A percentile compares a stretch with the other conserved stretches of the same genome.
Evolutionary conservation across 805 yeast species (phyloP).

Genomic region (Candida quercuum): DNA sequence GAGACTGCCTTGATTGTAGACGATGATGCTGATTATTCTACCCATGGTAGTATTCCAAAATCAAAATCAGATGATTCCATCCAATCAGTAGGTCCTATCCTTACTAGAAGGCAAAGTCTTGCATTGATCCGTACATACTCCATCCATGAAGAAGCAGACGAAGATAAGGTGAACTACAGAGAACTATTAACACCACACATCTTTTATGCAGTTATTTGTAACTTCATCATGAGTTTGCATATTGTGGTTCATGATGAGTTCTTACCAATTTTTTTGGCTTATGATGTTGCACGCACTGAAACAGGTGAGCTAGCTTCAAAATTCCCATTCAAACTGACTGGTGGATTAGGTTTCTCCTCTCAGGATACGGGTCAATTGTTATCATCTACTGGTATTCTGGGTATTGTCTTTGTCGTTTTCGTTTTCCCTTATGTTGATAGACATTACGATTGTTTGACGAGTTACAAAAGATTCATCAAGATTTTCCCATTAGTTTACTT

Average conservation of each 20-base stretch:
- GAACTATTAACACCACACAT: conserved; percentile 26
- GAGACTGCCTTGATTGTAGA: conserved; percentile 14
- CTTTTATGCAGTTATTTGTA: conserved; percentile 31
- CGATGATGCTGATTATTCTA: not conserved
- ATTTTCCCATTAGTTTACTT: conserved; percentile 42
- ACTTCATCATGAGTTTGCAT: conserved; percentile 41
- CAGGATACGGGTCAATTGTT: conserved; percentile 44
- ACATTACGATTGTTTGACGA: conserved; percentile 36
- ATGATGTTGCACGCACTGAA: conserved; percentile 23
- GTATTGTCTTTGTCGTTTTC: conserved; percentile 43
- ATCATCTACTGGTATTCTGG: conserved; percentile 49
- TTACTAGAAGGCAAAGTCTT: conserved; percentile 28
- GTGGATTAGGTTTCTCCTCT: conserved; percentile 47
- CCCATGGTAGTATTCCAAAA: conserved; percentile 1
- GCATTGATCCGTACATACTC: conserved; percentile 29
- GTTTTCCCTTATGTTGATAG: conserved; percentile 49
- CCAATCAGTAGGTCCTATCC: conserved; percentile 19
- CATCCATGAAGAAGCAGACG: conserved; percentile 25
- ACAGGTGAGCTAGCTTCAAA: conserved; percentile 24
- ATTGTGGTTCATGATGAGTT: conserved; percentile 46
- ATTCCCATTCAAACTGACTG: conserved; percentile 44
- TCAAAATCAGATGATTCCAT: conserved; percentile 18
- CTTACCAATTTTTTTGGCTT: conserved; percentile 49
- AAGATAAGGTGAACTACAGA: conserved; percentile 15
- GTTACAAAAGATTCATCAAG: conserved; percentile 35